Conservation (phyloP, 805 yeast genomes). For the Yarrowia yakushimensis region DNA sequence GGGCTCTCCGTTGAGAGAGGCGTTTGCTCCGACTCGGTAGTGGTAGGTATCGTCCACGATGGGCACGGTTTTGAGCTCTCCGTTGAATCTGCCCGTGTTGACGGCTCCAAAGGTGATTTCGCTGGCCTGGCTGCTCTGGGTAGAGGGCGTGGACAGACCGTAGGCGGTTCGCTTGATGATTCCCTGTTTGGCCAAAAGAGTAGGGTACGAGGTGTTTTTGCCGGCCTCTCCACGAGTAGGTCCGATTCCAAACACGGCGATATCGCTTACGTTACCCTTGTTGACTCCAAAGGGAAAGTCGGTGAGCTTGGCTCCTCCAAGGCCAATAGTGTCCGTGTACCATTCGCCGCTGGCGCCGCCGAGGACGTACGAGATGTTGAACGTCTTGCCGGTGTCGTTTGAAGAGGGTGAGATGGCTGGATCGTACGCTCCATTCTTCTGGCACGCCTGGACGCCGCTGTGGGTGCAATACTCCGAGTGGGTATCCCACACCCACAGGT, state of each 20-base stretch:
- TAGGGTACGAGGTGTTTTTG: no score
- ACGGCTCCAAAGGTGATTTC: slow-evolving; percentile 43
- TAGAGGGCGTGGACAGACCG: slow-evolving; percentile 42
- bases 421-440: neutral
- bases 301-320: no score
- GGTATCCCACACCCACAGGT: slow-evolving; percentile 56
- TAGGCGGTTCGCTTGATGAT: slow-evolving; percentile 41
- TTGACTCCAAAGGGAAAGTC: slow-evolving; percentile 61
- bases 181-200: slow-evolving; percentile 41
- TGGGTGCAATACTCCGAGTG: slow-evolving; percentile 44
- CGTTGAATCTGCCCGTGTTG: slow-evolving; percentile 42
- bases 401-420: slow-evolving; percentile 28
- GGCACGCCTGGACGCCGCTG: no score
- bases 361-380: slow-evolving; percentile 38
- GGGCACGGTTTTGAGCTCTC: slow-evolving; percentile 36
- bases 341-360: slow-evolving; percentile 47
- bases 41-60: neutral
- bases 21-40: slow-evolving; percentile 27
- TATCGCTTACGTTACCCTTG: slow-evolving; percentile 47
- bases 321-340: slow-evolving; percentile 62
- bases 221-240: slow-evolving; percentile 31
- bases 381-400: slow-evolving; percentile 27
- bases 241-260: slow-evolving; percentile 39
- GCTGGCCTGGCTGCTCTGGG: slow-evolving; percentile 36
- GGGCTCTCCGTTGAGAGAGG: slow-evolving; percentile 19